Conservation (phyloP, 768 basidiomycete genomes). For the Lactarius psammicola region DNA sequence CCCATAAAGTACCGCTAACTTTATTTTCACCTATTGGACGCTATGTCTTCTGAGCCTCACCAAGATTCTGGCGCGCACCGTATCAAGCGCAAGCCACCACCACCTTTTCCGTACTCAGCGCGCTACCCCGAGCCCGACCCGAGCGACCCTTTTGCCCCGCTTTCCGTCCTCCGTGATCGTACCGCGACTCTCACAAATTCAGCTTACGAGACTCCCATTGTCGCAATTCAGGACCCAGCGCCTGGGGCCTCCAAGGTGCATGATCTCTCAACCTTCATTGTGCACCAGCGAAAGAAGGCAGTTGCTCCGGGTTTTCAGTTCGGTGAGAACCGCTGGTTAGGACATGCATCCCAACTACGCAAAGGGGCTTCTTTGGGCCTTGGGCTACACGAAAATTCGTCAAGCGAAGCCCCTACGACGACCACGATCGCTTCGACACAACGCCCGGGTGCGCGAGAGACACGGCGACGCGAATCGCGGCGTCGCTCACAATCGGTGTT, state of each 20-base stretch:
- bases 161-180: conserved; percentile 61
- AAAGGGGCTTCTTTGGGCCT: conserved; percentile 24
- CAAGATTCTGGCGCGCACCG: conserved; percentile 16
- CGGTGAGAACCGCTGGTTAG: conserved; percentile 20
- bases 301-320: neutral
- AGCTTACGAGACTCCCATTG: conserved; percentile 12
- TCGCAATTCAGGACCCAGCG: neutral
- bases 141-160: conserved; percentile 65
- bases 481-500: conserved; percentile 37
- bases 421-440: conserved; percentile 4
- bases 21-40: neutral
- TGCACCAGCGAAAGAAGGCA: conserved; percentile 14
- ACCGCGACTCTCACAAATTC: conserved; percentile 21
- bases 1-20: conserved; percentile 3
- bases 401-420: conserved; percentile 3
- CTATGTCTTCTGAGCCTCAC: conserved; percentile 13
- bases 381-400: conserved; percentile 8
- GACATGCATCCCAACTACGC: conserved; percentile 17
- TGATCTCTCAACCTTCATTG: conserved; percentile 23
- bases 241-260: conserved; percentile 14
- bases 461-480: conserved; percentile 32
- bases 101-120: conserved; percentile 47
- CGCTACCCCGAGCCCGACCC: conserved; percentile 70
- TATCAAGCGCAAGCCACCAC: conserved; percentile 59
- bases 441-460: conserved; percentile 11